Percentiles rank a stretch among this genome's conserved stretches.
phyloP scores from a whole-genome alignment of 164 flowering plant species.

The Platanus orientalis region DNA sequence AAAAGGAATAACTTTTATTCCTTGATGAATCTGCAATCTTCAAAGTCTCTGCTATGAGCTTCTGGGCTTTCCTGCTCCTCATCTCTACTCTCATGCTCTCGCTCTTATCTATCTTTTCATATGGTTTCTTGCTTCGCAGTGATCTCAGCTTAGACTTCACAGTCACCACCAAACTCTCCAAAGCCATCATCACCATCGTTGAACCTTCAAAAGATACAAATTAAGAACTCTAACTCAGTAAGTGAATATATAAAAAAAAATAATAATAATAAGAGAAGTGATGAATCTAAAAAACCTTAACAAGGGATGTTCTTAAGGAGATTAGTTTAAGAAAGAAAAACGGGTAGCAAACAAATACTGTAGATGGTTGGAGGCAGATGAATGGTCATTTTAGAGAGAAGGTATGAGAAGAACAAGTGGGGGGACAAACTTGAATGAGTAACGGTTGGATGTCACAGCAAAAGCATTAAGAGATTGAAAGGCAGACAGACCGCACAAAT shows the following conservation, averaged over 20 bases:
- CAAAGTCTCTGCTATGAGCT: constrained; percentile 61
- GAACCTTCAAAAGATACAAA: neutral
- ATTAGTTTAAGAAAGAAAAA: too few species aligned
- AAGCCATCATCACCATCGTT: constrained; percentile 44
- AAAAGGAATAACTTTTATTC: constrained; percentile 40
- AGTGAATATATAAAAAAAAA: too few species aligned
- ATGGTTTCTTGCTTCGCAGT: constrained; percentile 45
- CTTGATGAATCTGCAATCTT: constrained; percentile 69
- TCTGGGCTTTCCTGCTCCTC: constrained; percentile 65
- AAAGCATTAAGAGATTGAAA: too few species aligned
- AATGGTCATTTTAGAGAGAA: too few species aligned
- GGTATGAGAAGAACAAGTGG: too few species aligned
- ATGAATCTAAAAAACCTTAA: too few species aligned
- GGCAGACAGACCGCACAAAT: too few species aligned
- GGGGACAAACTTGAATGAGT: too few species aligned
- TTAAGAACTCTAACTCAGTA: neutral
- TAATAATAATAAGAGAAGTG: neutral
- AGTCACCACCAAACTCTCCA: constrained; percentile 44
- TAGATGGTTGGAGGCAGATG: too few species aligned
- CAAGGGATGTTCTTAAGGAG: too few species aligned
- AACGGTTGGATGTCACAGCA: too few species aligned
- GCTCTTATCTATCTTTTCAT: constrained; percentile 75
- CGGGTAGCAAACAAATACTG: too few species aligned
- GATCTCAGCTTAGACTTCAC: constrained; percentile 57
- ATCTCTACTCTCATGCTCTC: constrained; percentile 85